Evolutionary conservation across 1,284 basidiomycete genomes (phyloP).

Genomic region (Pascua guehoae): DNA sequence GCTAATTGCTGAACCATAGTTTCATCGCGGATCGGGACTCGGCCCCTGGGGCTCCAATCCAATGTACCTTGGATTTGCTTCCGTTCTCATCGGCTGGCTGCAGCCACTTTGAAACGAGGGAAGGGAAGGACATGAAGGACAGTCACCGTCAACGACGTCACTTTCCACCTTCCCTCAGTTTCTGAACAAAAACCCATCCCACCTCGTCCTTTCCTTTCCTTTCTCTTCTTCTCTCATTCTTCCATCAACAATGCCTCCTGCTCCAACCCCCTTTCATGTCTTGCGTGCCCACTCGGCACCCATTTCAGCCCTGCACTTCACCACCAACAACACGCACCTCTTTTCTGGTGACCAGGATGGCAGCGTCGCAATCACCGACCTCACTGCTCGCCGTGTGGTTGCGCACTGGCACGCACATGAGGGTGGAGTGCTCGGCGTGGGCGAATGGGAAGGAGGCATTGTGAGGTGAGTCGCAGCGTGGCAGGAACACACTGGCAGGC

Average conservation of each 20-base stretch:
- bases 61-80: no score
- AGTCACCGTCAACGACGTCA: no score
- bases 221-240: no score
- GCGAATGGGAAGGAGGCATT: slow-evolving; percentile 63
- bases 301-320: slow-evolving; percentile 56
- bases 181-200: no score
- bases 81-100: no score
- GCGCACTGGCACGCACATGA: slow-evolving; percentile 73
- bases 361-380: slow-evolving; percentile 65
- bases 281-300: slow-evolving; percentile 66
- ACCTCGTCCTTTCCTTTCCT: no score
- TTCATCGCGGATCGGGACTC: no score
- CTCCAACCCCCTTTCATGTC: slow-evolving; percentile 63
- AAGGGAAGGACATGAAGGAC: no score
- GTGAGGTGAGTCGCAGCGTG: slow-evolving; percentile 60
- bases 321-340: slow-evolving; percentile 66
- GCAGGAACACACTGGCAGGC: not conserved
- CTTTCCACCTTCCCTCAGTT: no score
- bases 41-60: no score
- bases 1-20: no score
- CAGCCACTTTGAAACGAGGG: no score
- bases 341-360: slow-evolving; percentile 71
- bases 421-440: slow-evolving; percentile 67
- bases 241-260: slow-evolving; percentile 16
- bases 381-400: slow-evolving; percentile 65